Evolutionary conservation across 2,329 filamentous ascomycete species (phyloP), one percentile per base, ranked within the genome.

Genomic region (Penicillium sp.): DNA sequence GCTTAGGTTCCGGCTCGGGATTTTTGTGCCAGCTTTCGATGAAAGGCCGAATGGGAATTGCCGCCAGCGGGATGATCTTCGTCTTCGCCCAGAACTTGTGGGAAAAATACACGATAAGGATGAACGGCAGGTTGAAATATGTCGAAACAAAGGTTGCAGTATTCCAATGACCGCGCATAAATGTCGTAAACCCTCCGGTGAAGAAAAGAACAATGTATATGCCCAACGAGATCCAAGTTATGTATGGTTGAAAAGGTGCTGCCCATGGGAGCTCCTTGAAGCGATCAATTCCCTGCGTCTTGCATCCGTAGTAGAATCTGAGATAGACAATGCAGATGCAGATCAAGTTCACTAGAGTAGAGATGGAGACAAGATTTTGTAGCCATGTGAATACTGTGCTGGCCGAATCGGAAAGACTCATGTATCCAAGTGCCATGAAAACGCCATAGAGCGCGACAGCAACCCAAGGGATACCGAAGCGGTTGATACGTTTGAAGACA

Each of bases 371-470:
- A 58, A 89, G 83, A 74, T 87, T 86, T 58, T 88, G 78, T 33
- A 89, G 75, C 86, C 86, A 89, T 73, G 79, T 77, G 70, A 89
- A 89, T n/a, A 86, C 87, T 3, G 77, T 71, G 3, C 76, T 77
- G 13, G 84, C 85, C 43, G 72, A 76, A 36, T 76, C 65, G 8
- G 83, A 85, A 9, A 88, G 74, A 73, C 87, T 88, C 63, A 89
- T 78, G 73, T 86, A 89, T 15, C 79, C 85, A 6, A 89, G 79
- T 12, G 86, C 78, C 25, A 86, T 86, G 47, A 87, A 77, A 2
- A 78, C 68, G 0, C 83, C 78, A 1, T 81, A 82, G 31, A 80
- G 68, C 12, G 63, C 69, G 13, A 89, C 84, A 0, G 84, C 81
- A 45, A 73, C 75, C 69, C 83, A 83, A 0, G 87, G 87, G 2